Conservation (phyloP, 345 rosid species). For the Populus alba region DNA sequence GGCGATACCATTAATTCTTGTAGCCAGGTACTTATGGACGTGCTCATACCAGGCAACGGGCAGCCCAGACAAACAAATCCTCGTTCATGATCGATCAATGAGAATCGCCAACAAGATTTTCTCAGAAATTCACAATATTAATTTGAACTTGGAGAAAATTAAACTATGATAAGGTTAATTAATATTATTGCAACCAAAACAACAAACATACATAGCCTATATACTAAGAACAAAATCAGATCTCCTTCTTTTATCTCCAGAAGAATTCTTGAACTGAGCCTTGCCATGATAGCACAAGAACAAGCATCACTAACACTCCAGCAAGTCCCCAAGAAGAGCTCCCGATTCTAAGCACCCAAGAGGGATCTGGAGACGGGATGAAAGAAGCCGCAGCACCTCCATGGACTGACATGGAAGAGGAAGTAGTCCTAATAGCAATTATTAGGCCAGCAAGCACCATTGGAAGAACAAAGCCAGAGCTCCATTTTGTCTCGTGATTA, state of each 20-base stretch:
- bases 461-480: slow-evolving; percentile 53
- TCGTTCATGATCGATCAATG: too few relatives aligned
- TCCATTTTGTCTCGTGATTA: slow-evolving; percentile 33
- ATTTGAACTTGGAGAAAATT: too few relatives aligned
- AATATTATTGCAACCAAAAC: too few relatives aligned
- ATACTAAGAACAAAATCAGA: not conserved
- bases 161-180: too few relatives aligned
- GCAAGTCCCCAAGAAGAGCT: slow-evolving; percentile 62
- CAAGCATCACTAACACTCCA: slow-evolving; percentile 49
- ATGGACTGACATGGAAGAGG: slow-evolving; percentile 11
- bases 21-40: too few relatives aligned
- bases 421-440: slow-evolving; percentile 50
- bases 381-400: slow-evolving; percentile 15
- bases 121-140: too few relatives aligned
- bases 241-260: slow-evolving; percentile 33
- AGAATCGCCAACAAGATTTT: too few relatives aligned
- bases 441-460: slow-evolving; percentile 53
- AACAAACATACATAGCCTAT: too few relatives aligned
- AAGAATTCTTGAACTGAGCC: slow-evolving; percentile 50
- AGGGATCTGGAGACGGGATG: slow-evolving; percentile 43
- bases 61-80: too few relatives aligned
- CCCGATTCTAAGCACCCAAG: slow-evolving; percentile 56
- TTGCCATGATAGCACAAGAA: slow-evolving; percentile 60
- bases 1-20: too few relatives aligned
- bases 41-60: too few relatives aligned